These are phyloP conservation scores for Yamadazyma friedrichii DNA, from an alignment of 1,139 yeast genomes.

Conservation along the genomic window DNA sequence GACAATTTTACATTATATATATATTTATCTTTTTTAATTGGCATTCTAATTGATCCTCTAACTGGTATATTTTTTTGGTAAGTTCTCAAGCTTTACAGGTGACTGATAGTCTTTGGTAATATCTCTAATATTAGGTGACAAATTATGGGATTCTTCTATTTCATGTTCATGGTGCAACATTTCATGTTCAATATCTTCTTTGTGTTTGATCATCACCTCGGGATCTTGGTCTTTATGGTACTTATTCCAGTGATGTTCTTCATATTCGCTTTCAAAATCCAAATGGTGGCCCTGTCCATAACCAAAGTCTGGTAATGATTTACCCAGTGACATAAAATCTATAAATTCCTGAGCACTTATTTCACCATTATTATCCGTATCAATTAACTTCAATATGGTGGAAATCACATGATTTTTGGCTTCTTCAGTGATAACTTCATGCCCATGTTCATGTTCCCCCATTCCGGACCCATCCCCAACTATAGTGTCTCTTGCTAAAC, in stretches of 20 bases:
- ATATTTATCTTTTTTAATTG: no score
- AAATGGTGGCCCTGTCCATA: slow-evolving; percentile 97
- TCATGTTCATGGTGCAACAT: slow-evolving; percentile 84
- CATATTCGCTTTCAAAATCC: slow-evolving; percentile 91
- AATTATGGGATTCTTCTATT: slow-evolving; percentile 65
- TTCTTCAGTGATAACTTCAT: slow-evolving; percentile 51
- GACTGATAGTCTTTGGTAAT: slow-evolving; percentile 29
- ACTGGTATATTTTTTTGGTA: slow-evolving; percentile 32
- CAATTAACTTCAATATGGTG: slow-evolving; percentile 59
- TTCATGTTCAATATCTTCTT: slow-evolving; percentile 90
- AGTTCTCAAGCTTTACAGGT: slow-evolving; percentile 36
- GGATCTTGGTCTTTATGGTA: slow-evolving; percentile 83
- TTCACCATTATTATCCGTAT: slow-evolving; percentile 62
- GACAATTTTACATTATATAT: no score
- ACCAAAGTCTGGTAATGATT: slow-evolving; percentile 86
- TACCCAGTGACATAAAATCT: slow-evolving; percentile 59
- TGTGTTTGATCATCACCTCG: slow-evolving; percentile 73
- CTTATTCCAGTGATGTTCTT: slow-evolving; percentile 91
- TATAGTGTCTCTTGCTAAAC: slow-evolving; percentile 65
- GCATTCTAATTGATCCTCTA: no score
- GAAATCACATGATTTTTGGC: slow-evolving; percentile 56
- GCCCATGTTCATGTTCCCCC: slow-evolving; percentile 72
- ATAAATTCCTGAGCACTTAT: slow-evolving; percentile 73
- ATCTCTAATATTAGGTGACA: slow-evolving; percentile 42
- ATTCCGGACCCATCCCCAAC: slow-evolving; percentile 91